Evolutionary conservation across 257 asterid species (phyloP).

Genomic region (Vinca minor): DNA sequence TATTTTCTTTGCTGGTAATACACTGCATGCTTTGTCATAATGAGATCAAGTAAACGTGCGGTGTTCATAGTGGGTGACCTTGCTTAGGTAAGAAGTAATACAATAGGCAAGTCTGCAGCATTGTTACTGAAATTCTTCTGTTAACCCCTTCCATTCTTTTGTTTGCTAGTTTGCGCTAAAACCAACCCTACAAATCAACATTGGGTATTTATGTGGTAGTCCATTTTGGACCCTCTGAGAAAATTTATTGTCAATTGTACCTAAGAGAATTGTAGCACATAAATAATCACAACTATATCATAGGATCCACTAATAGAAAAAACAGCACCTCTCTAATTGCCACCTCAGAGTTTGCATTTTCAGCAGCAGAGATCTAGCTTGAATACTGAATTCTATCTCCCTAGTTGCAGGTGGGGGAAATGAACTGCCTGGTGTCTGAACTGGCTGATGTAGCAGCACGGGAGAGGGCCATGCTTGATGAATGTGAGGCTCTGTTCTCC

Average conservation of each 20-base stretch:
- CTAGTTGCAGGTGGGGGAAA: conserved; percentile 55
- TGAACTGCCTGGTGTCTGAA: conserved; percentile 57
- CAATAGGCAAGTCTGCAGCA: no score
- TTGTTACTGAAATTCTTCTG: neutral
- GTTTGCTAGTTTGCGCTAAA: neutral
- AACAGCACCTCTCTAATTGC: no score
- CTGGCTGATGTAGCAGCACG: conserved; percentile 75
- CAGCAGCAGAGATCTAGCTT: neutral
- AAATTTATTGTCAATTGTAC: no score
- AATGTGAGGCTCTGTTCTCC: conserved; percentile 53
- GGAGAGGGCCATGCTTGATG: conserved; percentile 73
- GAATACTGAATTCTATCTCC: conserved; percentile 6
- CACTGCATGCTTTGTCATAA: neutral
- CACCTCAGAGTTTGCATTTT: neutral
- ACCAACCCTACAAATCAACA: neutral
- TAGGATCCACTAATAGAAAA: no score
- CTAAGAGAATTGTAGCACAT: no score
- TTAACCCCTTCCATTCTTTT: neutral
- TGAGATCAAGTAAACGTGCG: neutral
- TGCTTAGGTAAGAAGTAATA: no score
- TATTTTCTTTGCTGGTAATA: neutral
- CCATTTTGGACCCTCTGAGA: neutral
- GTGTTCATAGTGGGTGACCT: neutral
- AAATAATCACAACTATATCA: no score
- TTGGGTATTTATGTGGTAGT: neutral